Evolutionary conservation across 768 basidiomycete genomes (phyloP), one percentile per base, ranked within the genome.

Genomic region (Collybia mongolica): DNA sequence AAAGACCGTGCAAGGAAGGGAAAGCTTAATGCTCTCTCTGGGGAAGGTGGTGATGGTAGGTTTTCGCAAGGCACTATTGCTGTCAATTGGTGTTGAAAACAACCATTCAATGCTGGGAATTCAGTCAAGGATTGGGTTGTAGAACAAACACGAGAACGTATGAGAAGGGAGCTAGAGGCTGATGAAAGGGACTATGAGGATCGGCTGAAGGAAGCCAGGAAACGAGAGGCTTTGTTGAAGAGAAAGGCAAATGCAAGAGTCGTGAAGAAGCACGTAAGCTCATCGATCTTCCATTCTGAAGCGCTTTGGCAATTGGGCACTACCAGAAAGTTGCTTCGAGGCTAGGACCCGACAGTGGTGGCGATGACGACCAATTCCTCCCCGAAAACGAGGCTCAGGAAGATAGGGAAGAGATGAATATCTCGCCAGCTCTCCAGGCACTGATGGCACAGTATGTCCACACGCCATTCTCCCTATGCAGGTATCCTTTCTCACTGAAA

Each of bases 391-490:
- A 75, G 18, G 73, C 68, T 39, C 60, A 49, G 36, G 64, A 65
- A 5, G 68, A 70, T 38, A 69, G 66, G 67, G 52, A 76, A 71
- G 67, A 71, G 28, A 68, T 72, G 43, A 86, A 90, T 57, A 73
- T 94, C 5, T 88, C 89, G 5, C 84, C 88, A 2, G 88, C 82
- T 37, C 84, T 96, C 5, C 79, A 82, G 22, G 90, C 83, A 1
- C 71, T 96, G 9, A 87, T 96, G 86, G 77, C 74, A 44, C 88
- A 83, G 94, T 93, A 24, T 22, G 56, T 57, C 56, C 39, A 78
- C 65, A 5, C 24, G 20, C 55, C 39, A 5, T 46, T 22, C 42
- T 39, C 32, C 38, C 17, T 29, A 32, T 4, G 28, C 26, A 11
- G 19, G 38, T 17, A 17, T 36, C 9, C 18, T 9, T 28, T 26